Base-by-base conservation (phyloP, 179 eudicot genomes). In the Carnegiea gigantea region DNA sequence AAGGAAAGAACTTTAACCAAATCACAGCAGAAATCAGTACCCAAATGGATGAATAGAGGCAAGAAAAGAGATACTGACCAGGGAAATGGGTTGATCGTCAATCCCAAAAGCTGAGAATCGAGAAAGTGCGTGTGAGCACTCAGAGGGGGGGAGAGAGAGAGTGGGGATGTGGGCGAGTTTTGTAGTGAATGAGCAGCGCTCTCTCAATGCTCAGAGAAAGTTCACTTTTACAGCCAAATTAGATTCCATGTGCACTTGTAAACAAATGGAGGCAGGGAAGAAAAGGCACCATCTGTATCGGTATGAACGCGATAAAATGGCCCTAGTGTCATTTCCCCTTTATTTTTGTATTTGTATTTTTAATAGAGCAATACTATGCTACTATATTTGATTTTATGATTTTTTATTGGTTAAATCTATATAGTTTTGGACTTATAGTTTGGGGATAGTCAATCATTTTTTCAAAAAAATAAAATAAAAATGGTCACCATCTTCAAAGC, bases 41-140 rank as follows among this genome's bases (percentile, higher is more conserved):
- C 40, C 38, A 67, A 65, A 76, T 30, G 78, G 54, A 80, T 53
- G 75, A 79, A 38, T 38, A 38, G 43, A 40, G 44, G 8, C 0
- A 5, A 40, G 68, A 82, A 53, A 77, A 70, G 67, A 73, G 85
- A 85, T 79, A 82, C 87, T 85, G 48, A 85, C 85, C 85, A 71
- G 70, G 53, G 30, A n/a, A 77, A 79, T 17, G 77, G 70, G 33
- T 59, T 43, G 80, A 82, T 82, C 40, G 73, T 38, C 48, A 51
- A 51, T 40, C 9, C 44, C 44, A 51, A 0, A 51, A 36, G 17
- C 24, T 67, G 49, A 70, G 75, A 70, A 81, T 76, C 11, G 80
- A 24, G 70, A 49, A 64, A 43, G 26, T 11, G 1, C 10, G 78
- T 20, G 6, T 26, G 72, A 72, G 65, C 44, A 71, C 24, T 46